Evolutionary conservation across 805 yeast species (phyloP), one percentile per base, ranked within the genome.

Genomic region (Deakozyma indianensis): DNA sequence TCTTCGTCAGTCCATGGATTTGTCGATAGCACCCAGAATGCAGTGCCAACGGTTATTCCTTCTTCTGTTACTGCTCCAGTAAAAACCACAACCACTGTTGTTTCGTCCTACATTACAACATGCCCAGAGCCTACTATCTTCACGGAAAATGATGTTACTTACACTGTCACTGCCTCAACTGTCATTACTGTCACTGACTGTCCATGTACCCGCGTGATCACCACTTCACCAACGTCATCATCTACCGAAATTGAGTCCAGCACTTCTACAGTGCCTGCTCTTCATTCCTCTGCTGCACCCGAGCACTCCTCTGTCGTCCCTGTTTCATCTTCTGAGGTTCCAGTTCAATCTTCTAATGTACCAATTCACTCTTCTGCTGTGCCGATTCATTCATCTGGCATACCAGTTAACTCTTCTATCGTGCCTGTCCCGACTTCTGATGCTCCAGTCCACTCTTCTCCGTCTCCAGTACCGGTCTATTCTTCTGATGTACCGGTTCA

Each of bases 151-250:
- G 24, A 7, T 9, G 25, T 11, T 11, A 40, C 42, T 5, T 40
- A 40, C 42, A 55, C 54, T 11, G 38, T 18, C 18, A 32, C 38
- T 5, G 38, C 9, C 7, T 9, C 38, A n/a, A 32, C 38, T n/a
- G 18, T n/a, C 16, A n/a, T 32, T n/a, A 32, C 38, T n/a, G 18
- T 32, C 18, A 32, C 38, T 11, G 38, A 32, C 38, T 32, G 38
- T 18, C 38, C 38, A n/a, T 32, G 38, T n/a, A 32, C 38, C 58
- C n/a, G n/a, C n/a, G n/a, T n/a, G 50, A 61, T 69, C 53, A 67
- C 70, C 56, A 55, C 53, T 55, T 65, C 47, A 53, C 60, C 42
- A 55, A 49, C 25, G 54, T 53, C 35, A 57, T 52, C 45, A 55
- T 58, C 50, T 46, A 47, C 41, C n/a, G n/a, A n/a, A n/a, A n/a